Conservation (phyloP, 768 basidiomycete species). For the Naganishia randhawae region DNA sequence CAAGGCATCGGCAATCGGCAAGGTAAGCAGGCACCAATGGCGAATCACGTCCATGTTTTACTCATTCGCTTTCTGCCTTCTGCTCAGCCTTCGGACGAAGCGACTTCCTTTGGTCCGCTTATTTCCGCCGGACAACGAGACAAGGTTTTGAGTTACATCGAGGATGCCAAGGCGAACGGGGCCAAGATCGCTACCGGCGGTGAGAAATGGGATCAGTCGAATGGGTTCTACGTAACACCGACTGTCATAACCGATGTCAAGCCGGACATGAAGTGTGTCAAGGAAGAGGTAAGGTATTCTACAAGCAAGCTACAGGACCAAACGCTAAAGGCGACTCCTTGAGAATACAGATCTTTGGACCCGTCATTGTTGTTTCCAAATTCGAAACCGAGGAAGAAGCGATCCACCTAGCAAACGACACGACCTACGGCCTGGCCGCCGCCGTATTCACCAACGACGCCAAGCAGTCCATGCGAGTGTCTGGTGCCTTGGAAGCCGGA, state of each 20-base stretch:
- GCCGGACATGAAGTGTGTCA: constrained; percentile 70
- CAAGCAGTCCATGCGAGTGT: constrained; percentile 66
- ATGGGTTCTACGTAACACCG: constrained; percentile 82
- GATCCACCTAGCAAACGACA: constrained; percentile 77
- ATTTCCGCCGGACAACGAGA: constrained; percentile 46
- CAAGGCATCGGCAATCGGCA: constrained; percentile 42
- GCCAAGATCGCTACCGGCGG: constrained; percentile 68
- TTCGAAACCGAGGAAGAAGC: constrained; percentile 86
- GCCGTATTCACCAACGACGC: constrained; percentile 79
- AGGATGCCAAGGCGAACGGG: constrained; percentile 68
- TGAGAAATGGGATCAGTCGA: constrained; percentile 57
- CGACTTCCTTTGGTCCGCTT: constrained; percentile 48
- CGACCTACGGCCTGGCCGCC: constrained; percentile 79
- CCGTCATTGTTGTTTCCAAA: constrained; percentile 75
- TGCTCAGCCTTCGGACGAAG: constrained; percentile 42
- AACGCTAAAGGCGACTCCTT: too few relatives aligned
- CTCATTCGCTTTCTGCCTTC: neutral
- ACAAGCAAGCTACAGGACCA: too few relatives aligned
- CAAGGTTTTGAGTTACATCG: constrained; percentile 68
- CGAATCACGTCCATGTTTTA: neutral
- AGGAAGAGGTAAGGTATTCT: constrained; percentile 60
- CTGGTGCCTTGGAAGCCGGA: constrained; percentile 73
- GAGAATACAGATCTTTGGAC: constrained; percentile 79
- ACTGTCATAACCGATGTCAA: constrained; percentile 69
- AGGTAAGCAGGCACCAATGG: constrained; percentile 30